phyloP scores from a whole-genome alignment of 2,329 filamentous ascomycete genomes.

The Neopestalotiopsis sp. region DNA sequence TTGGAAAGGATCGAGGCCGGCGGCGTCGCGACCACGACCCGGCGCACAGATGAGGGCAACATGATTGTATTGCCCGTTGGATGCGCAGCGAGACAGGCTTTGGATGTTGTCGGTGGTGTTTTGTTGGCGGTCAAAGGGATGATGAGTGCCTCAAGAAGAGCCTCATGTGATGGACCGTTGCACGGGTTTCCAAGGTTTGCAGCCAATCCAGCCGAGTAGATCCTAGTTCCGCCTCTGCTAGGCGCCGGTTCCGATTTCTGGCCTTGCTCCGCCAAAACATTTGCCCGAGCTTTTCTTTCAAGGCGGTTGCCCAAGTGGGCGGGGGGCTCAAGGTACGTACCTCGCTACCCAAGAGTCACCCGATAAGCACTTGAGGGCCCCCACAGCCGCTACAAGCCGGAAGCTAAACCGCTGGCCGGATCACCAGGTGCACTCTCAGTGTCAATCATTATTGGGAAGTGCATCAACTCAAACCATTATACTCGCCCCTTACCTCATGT shows the following conservation, averaged over 20 bases:
- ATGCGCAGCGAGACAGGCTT: background rate
- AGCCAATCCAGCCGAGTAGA: background rate
- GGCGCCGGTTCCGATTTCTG: background rate
- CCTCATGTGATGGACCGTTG: slow-evolving; percentile 10
- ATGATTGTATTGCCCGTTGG: slow-evolving; percentile 40
- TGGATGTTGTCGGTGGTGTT: slow-evolving; percentile 5
- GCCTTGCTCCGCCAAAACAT: background rate
- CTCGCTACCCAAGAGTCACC: background rate
- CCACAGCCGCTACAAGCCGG: background rate
- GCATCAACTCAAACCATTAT: background rate
- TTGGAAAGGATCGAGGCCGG: slow-evolving; percentile 50
- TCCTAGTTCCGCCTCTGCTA: background rate
- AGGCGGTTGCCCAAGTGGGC: background rate
- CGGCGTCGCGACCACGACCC: slow-evolving; percentile 54
- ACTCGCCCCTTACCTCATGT: background rate
- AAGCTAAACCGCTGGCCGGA: background rate
- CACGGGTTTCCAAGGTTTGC: slow-evolving; percentile 3
- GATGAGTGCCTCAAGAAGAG: background rate
- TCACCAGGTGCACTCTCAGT: background rate
- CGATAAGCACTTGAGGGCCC: background rate
- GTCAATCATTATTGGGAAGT: background rate
- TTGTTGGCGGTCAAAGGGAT: slow-evolving; percentile 5
- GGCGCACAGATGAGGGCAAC: slow-evolving; percentile 62
- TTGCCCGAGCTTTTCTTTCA: background rate
- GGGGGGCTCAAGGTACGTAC: background rate